These are phyloP conservation scores for Streptanthus diversifolius DNA, from an alignment of 345 rosid species.

Conservation along the genomic window DNA sequence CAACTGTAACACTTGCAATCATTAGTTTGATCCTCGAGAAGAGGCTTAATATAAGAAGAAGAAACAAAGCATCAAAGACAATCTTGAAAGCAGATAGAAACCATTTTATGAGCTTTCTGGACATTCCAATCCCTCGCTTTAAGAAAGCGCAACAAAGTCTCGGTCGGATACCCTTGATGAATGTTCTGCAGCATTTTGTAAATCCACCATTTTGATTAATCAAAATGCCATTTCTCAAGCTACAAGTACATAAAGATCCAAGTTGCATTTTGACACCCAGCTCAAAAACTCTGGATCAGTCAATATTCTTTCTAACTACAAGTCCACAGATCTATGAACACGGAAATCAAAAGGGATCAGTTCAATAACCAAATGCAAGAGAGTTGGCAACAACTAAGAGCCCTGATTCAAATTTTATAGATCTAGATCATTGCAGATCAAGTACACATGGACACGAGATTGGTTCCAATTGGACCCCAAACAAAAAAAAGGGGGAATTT, in stretches of 20 bases:
- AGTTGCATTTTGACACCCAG: neutral
- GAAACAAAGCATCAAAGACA: neutral
- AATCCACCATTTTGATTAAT: neutral
- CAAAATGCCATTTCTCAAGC: neutral
- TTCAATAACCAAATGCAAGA: neutral
- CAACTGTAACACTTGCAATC: slow-evolving; percentile 53
- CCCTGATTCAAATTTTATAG: neutral
- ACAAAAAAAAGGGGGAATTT: neutral
- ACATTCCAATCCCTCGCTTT: slow-evolving; percentile 95
- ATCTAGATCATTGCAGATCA: slow-evolving; percentile 17
- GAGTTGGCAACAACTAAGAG: neutral
- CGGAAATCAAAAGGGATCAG: neutral
- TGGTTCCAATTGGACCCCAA: neutral
- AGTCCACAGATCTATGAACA: slow-evolving; percentile 21
- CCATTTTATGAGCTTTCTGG: slow-evolving; percentile 85
- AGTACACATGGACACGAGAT: slow-evolving; percentile 2
- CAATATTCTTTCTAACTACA: neutral
- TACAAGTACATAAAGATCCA: neutral
- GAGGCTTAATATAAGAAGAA: neutral
- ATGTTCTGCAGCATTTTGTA: slow-evolving; percentile 49
- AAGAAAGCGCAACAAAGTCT: slow-evolving; percentile 71
- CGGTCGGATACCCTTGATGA: slow-evolving; percentile 80
- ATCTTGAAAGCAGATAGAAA: slow-evolving; percentile 14
- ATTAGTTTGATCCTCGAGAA: slow-evolving; percentile 8
- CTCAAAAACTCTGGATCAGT: neutral